Conservation (phyloP, 148 eudicot species). For the Rhododendron williamsianum region DNA sequence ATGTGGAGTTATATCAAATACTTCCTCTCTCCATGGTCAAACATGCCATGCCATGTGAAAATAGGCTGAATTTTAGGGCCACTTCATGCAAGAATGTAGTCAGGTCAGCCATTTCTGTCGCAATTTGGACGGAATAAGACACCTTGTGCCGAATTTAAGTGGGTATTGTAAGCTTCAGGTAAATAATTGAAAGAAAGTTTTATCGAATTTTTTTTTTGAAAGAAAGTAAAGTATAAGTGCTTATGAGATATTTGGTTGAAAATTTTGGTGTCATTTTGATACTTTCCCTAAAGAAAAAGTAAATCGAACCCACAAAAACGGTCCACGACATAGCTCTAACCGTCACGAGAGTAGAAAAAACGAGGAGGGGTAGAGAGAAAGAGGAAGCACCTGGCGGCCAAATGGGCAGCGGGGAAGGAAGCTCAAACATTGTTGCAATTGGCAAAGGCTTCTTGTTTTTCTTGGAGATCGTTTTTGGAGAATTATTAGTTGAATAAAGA, state of each 20-base stretch:
- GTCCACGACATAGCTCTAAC: too few species aligned
- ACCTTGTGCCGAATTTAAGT: not conserved
- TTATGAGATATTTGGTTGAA: not conserved
- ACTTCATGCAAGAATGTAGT: too few species aligned
- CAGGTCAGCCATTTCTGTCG: not conserved
- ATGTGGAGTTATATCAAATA: not conserved
- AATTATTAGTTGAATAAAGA: not conserved
- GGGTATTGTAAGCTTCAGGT: not conserved
- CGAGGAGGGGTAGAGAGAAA: not conserved
- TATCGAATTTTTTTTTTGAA: too few species aligned
- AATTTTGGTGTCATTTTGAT: too few species aligned
- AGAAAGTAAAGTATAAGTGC: not conserved
- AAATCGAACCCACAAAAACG: not conserved
- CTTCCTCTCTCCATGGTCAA: not conserved
- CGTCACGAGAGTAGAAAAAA: not conserved
- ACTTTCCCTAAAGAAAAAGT: too few species aligned
- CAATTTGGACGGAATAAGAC: too few species aligned
- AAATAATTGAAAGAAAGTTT: not conserved
- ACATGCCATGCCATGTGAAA: too few species aligned
- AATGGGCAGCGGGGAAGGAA: constrained; percentile 36
- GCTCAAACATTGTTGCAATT: constrained; percentile 31
- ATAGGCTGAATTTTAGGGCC: too few species aligned
- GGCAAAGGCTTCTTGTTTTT: constrained; percentile 15
- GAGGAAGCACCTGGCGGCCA: constrained; percentile 21
- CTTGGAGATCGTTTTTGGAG: constrained; percentile 1